These are phyloP conservation scores for Eimeria necatrix DNA, from an alignment of 169 alveolate genomes.

Conservation along the genomic window DNA sequence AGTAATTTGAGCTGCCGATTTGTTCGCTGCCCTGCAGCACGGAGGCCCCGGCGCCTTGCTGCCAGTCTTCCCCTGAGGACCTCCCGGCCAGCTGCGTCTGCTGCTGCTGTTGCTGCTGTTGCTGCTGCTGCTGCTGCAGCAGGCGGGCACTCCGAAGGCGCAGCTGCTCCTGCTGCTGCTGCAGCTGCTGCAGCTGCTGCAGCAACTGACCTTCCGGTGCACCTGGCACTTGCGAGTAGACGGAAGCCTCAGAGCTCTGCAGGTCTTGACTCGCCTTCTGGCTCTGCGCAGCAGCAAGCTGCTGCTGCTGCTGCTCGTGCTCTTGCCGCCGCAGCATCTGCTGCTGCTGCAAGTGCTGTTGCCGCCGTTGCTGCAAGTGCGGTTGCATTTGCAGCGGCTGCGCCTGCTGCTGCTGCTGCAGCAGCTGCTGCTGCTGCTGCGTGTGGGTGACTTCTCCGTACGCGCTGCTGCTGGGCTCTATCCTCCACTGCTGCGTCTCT, in stretches of 20 bases:
- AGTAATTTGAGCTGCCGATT: slow-evolving; percentile 24
- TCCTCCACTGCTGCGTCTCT: slow-evolving; percentile 14
- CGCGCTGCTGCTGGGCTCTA: not conserved
- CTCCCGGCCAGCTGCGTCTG: not conserved
- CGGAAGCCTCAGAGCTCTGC: not conserved
- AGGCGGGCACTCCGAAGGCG: not conserved
- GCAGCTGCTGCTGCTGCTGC: slow-evolving; percentile 30
- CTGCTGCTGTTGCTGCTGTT: slow-evolving; percentile 32
- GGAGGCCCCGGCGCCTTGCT: not conserved
- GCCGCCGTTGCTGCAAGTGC: not conserved
- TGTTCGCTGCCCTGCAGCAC: not conserved
- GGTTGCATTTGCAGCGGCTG: not conserved
- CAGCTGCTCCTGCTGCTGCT: slow-evolving; percentile 42
- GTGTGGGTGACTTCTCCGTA: not conserved
- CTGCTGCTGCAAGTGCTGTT: too few species aligned
- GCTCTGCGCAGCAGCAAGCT: not conserved
- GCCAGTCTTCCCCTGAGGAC: not conserved
- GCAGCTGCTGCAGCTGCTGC: slow-evolving; percentile 57
- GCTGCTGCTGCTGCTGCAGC: not conserved
- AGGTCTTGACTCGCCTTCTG: not conserved
- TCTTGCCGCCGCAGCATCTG: too few species aligned
- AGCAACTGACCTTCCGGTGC: not conserved
- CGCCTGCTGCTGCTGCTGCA: not conserved
- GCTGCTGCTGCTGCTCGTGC: not conserved
- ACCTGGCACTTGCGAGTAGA: not conserved